Conservation (phyloP, 2,329 filamentous ascomycete genomes). For the Colletotrichum sp. region DNA sequence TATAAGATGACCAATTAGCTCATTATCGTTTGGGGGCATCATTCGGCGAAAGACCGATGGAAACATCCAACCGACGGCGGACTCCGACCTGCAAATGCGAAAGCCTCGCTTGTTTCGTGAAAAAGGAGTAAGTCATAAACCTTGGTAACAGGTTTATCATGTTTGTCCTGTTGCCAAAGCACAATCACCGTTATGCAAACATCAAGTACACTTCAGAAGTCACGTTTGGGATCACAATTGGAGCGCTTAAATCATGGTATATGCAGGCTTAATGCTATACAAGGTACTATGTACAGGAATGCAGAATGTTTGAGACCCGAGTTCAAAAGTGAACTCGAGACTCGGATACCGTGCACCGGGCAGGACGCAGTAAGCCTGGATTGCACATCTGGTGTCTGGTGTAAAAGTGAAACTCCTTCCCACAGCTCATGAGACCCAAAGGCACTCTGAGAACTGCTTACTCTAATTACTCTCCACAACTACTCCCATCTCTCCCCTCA, state of each 20-base stretch:
- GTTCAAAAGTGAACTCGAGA: not conserved
- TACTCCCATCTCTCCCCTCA: not conserved
- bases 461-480: not conserved
- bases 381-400: slow-evolving; percentile 16
- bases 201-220: not conserved
- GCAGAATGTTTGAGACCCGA: not conserved
- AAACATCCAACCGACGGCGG: not conserved
- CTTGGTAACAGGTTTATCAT: not conserved
- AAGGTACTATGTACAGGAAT: slow-evolving; percentile 21
- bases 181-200: fast-evolving
- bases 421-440: not conserved
- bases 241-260: not conserved
- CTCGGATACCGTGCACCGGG: not conserved
- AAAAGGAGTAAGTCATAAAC: not conserved
- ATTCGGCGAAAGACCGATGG: not conserved
- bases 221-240: not conserved
- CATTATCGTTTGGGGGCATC: not conserved
- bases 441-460: not conserved
- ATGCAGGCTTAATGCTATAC: slow-evolving; percentile 19
- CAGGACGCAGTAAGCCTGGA: slow-evolving; percentile 10
- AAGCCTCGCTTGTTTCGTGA: not conserved
- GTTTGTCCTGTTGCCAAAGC: fast-evolving
- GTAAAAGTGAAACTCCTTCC: not conserved
- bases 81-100: not conserved
- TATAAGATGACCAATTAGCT: not conserved